Evolutionary conservation across 2,329 filamentous ascomycete species (phyloP).

Genomic region (Curvularia lunata): DNA sequence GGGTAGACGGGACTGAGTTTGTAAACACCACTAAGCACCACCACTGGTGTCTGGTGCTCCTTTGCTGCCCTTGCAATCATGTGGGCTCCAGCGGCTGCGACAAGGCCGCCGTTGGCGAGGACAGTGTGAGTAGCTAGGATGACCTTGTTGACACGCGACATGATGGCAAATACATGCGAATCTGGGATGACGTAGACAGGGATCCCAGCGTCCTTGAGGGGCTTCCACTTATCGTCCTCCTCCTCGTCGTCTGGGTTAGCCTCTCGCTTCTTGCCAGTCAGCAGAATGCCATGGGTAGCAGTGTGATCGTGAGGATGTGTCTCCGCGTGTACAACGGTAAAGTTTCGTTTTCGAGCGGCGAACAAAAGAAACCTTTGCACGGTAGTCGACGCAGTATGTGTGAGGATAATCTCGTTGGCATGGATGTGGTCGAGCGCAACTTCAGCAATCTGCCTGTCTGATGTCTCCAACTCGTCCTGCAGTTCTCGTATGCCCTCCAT

Average conservation of each 20-base stretch:
- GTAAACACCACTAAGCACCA: constrained; percentile 90
- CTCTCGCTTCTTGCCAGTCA: constrained; percentile 59
- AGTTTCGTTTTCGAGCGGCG: constrained; percentile 86
- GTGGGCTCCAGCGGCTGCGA: constrained; percentile 82
- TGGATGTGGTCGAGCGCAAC: constrained; percentile 92
- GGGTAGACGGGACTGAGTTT: constrained; percentile 91
- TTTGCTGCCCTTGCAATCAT: constrained; percentile 85
- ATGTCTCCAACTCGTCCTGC: constrained; percentile 90
- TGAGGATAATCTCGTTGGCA: constrained; percentile 89
- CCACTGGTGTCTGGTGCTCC: constrained; percentile 80
- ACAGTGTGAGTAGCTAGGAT: constrained; percentile 88
- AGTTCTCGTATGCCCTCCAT: constrained; percentile 95
- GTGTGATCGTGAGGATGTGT: constrained; percentile 72
- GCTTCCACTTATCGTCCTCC: constrained; percentile 69
- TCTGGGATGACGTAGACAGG: constrained; percentile 85
- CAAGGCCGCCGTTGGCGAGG: constrained; percentile 83
- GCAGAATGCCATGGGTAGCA: constrained; percentile 66
- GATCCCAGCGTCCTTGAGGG: constrained; percentile 77
- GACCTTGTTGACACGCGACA: constrained; percentile 95
- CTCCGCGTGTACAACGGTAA: constrained; percentile 86
- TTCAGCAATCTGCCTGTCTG: constrained; percentile 89
- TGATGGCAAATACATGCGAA: constrained; percentile 86
- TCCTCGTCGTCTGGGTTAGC: constrained; percentile 60
- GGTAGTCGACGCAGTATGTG: constrained; percentile 82
- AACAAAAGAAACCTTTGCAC: constrained; percentile 89